Evolutionary conservation across 352 stramenopile species (phyloP).

Genomic region (Pythium sp.): DNA sequence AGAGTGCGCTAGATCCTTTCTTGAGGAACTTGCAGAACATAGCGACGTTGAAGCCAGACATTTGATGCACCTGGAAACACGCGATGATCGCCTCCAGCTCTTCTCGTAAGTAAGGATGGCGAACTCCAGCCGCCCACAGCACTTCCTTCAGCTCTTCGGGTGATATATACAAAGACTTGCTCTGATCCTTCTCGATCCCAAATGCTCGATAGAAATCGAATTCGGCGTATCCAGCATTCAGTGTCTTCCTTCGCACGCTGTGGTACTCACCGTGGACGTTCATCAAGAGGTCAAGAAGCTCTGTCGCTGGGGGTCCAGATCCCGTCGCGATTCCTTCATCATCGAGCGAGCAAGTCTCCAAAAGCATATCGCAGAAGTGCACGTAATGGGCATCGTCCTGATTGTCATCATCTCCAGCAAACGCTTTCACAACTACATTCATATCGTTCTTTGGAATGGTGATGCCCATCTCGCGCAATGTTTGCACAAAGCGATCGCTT

Average conservation of each 20-base stretch:
- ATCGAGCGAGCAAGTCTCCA: constrained; percentile 39
- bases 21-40: constrained; percentile 58
- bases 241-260: constrained; percentile 20
- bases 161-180: constrained; percentile 38
- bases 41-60: constrained; percentile 44
- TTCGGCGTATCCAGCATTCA: constrained; percentile 23
- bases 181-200: constrained; percentile 33
- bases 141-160: constrained; percentile 71
- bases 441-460: constrained; percentile 35
- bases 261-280: constrained; percentile 43
- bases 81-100: constrained; percentile 55
- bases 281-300: constrained; percentile 53
- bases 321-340: constrained; percentile 20
- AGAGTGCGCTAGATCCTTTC: constrained; percentile 44
- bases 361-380: constrained; percentile 57
- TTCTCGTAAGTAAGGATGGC: constrained; percentile 67
- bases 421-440: constrained; percentile 41
- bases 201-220: constrained; percentile 55
- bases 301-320: constrained; percentile 29
- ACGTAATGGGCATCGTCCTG: constrained; percentile 41
- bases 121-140: constrained; percentile 57
- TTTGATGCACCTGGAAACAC: constrained; percentile 46
- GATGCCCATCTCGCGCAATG: constrained; percentile 64
- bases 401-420: constrained; percentile 27
- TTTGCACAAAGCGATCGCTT: constrained; percentile 46